Evolutionary conservation across 2,329 filamentous ascomycete genomes (phyloP).

Genomic region (Hypoxylon sp.): DNA sequence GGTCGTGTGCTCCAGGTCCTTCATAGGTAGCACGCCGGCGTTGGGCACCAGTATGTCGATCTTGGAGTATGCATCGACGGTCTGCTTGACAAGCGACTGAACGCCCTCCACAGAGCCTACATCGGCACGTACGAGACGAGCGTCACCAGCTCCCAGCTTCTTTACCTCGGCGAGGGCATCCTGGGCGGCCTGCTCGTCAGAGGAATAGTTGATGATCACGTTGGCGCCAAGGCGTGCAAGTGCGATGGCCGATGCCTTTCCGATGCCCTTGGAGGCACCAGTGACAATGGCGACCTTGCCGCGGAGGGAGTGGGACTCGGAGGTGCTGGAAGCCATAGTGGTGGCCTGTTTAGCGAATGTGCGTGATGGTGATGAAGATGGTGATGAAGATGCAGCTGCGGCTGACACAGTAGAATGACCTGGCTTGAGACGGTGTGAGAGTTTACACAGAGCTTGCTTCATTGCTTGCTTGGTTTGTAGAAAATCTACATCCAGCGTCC

Average conservation of each 20-base stretch:
- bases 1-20: slow-evolving; percentile 44
- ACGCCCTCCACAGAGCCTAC: slow-evolving; percentile 40
- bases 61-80: slow-evolving; percentile 51
- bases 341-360: background rate
- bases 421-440: slow-evolving; percentile 10
- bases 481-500: background rate
- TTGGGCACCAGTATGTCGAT: slow-evolving; percentile 59
- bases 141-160: slow-evolving; percentile 19
- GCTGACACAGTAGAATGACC: slow-evolving; percentile 6
- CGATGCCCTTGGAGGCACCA: slow-evolving; percentile 60
- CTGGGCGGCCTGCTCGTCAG: slow-evolving; percentile 53
- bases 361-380: background rate
- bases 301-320: slow-evolving; percentile 9
- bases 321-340: slow-evolving; percentile 16
- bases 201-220: slow-evolving; percentile 61
- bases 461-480: background rate
- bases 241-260: slow-evolving; percentile 59
- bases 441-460: slow-evolving; percentile 18
- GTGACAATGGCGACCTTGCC: slow-evolving; percentile 45
- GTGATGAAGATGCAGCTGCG: slow-evolving; percentile 2
- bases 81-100: slow-evolving; percentile 52
- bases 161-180: slow-evolving; percentile 48
- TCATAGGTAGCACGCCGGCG: slow-evolving; percentile 53
- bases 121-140: slow-evolving; percentile 21
- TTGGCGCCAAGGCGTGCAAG: slow-evolving; percentile 60